Percentiles rank a stretch among this genome's conserved stretches.
Conservation (phyloP, 805 yeast genomes). For the Scheffersomyces ergatensis region DNA sequence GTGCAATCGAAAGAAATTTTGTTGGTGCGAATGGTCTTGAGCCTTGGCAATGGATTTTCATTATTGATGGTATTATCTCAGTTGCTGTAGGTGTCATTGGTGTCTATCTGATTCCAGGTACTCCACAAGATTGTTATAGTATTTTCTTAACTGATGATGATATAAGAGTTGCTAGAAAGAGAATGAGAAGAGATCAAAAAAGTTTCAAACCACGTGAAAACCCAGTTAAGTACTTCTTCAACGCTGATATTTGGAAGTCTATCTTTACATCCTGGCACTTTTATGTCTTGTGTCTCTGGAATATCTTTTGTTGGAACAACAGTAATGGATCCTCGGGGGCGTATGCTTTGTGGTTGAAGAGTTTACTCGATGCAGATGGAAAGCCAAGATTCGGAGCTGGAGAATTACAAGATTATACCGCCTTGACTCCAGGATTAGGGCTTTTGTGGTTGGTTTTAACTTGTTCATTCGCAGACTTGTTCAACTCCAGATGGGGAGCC, state of each 20-base stretch:
- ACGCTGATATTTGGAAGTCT: slow-evolving; percentile 48
- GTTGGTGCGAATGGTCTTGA: slow-evolving; percentile 51
- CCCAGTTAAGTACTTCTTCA: slow-evolving; percentile 34
- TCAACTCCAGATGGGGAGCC: slow-evolving; percentile 53
- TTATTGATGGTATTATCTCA: slow-evolving; percentile 62
- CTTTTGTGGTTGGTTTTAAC: slow-evolving; percentile 36
- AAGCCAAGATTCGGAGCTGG: slow-evolving; percentile 27
- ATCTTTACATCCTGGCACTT: slow-evolving; percentile 59
- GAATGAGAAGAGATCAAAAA: slow-evolving; percentile 22
- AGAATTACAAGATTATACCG: slow-evolving; percentile 38
- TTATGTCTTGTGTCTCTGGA: slow-evolving; percentile 53
- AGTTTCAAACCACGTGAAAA: slow-evolving; percentile 15
- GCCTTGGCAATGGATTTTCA: slow-evolving; percentile 76
- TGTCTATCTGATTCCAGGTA: slow-evolving; percentile 59
- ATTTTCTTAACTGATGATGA: slow-evolving; percentile 34
- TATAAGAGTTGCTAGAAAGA: slow-evolving; percentile 28
- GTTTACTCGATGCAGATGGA: slow-evolving; percentile 22
- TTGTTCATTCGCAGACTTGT: slow-evolving; percentile 36
- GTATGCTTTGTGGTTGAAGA: slow-evolving; percentile 54
- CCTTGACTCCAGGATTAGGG: slow-evolving; percentile 46
- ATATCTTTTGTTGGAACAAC: slow-evolving; percentile 62
- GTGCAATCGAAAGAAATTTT: slow-evolving; percentile 47
- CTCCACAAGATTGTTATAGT: slow-evolving; percentile 48
- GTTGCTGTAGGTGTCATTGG: slow-evolving; percentile 58
- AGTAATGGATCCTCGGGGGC: slow-evolving; percentile 47